Evolutionary conservation across 176 grass and related monocot genomes (phyloP), one percentile per base, ranked within the genome.

Genomic region (Bonia amplexicaulis): DNA sequence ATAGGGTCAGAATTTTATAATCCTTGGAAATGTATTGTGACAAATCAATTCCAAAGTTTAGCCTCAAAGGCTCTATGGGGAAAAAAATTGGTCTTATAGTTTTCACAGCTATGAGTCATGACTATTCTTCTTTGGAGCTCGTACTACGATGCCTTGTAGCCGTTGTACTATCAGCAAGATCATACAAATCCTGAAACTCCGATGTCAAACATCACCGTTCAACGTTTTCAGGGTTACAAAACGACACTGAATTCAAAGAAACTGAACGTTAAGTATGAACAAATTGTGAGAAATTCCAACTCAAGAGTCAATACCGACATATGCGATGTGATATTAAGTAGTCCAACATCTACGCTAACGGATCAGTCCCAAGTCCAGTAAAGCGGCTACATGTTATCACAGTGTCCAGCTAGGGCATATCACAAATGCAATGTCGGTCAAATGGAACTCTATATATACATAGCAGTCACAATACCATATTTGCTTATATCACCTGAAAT

Each of bases 291-390:
- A 81, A 59, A 66, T 25, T 69, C 57, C 71, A 87, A 64, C 1
- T 4, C 48, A 54, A 31, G 39, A 60, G 83, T 85, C 74, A 58
- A 16, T 25, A 35, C 14, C 1, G 48, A 67, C 42, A 72, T 35
- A 79, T 37, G 22, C 13, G 58, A 71, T 12, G 13, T 20, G 22
- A n/a, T 42, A 8, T 40, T 41, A 62, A 14, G 63, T 23, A 52
- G 71, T 66, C 73, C 44, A 88, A 42, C 73, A 54, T 69, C 0
- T 7, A 71, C 64, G 17, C n/a, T n/a, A 6, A 41, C 35, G 12
- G 33, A 79, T 25, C 35, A 84, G 45, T 79, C 80, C 80, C 69
- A 80, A 73, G 77, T 91, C 81, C 22, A 88, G 71, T 46, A 85
- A 85, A 85, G 55, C 64, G 71, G 82, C 71, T 51, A 53, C n/a